Evolutionary conservation across 805 yeast genomes (phyloP), one percentile per base, ranked within the genome.

Genomic region (Scheffersomyces lignosus): DNA sequence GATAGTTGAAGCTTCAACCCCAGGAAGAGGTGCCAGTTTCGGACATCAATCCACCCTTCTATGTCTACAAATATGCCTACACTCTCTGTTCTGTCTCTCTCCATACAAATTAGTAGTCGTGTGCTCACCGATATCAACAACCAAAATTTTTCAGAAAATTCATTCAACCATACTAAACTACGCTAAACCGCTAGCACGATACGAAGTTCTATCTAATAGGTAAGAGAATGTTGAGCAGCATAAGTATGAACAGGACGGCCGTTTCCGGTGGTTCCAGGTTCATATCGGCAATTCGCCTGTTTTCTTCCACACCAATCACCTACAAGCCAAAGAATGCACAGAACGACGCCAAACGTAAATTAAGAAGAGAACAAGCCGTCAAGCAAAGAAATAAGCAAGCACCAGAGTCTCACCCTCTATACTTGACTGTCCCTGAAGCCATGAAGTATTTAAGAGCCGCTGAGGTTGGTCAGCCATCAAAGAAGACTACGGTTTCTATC

Each of bases 401-500:
- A 8, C 51, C 71, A 40, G 64, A 47, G 56, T 62, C 45, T 10
- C 71, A 72, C 34, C 90, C 90, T 1, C 66, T 84, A 37, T 83
- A 79, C 54, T 79, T 86, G 84, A 81, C 78, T 33, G 71, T 88
- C 5, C 77, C 85, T 4, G 61, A 66, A 20, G 96, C 97, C 1
- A 60, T 88, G 59, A 74, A 85, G 50, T 89, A 81, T 54, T 57
- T 91, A 38, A 73, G 96, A 45, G 96, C 98, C 0, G 79, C 89
- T 4, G 96, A 89, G 60, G 95, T 89, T 4, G 98, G 99, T 4
- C 79, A 85, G 54, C 79, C 91, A 2, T 66, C 73, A 4, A 64
- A 74, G n/a, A 80, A 81, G 49, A 80, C 91, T 15, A 82, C 90
- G 16, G 70, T 91, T 27, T 46, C 62, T 18, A 70, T 85, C 13